Conservation (phyloP, 2,329 filamentous ascomycete species). For the Proliferodiscus dingleyae region DNA sequence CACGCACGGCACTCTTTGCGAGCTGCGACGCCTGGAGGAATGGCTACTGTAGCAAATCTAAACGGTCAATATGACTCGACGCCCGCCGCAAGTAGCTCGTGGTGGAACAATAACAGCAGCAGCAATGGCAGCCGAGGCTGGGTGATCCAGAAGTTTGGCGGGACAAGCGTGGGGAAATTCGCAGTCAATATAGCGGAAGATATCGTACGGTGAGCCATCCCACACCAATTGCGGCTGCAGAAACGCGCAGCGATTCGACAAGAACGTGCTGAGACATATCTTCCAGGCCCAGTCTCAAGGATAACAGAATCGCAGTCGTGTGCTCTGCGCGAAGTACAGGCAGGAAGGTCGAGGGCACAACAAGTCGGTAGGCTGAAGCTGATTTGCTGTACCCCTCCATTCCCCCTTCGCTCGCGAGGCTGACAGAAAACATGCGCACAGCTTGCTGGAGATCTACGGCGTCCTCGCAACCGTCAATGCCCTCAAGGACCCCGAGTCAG, state of each 20-base stretch:
- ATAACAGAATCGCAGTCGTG: constrained; percentile 80
- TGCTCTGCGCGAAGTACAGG: constrained; percentile 93
- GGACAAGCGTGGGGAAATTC: constrained; percentile 94
- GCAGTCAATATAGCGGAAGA: constrained; percentile 68
- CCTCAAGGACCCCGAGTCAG: constrained; percentile 47
- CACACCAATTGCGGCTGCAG: background rate
- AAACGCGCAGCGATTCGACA: too few relatives aligned
- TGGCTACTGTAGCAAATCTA: constrained; percentile 15
- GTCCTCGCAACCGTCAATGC: constrained; percentile 51
- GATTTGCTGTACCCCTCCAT: constrained; percentile 28
- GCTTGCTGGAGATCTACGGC: constrained; percentile 54
- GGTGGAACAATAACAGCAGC: constrained; percentile 30
- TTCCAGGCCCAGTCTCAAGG: constrained; percentile 52
- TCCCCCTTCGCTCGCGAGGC: constrained; percentile 13
- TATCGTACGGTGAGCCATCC: constrained; percentile 54
- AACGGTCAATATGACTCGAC: constrained; percentile 17
- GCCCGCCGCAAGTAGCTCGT: constrained; percentile 1
- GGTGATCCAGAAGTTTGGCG: constrained; percentile 93
- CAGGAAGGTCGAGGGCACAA: constrained; percentile 92
- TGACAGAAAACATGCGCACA: constrained; percentile 12
- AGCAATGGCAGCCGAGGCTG: constrained; percentile 43
- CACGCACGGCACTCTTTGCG: background rate
- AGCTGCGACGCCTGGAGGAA: constrained; percentile 12
- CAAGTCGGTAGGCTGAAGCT: constrained; percentile 66
- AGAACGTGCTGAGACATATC: constrained; percentile 13